Percentiles rank a stretch among this genome's conserved stretches.
Evolutionary conservation across 192 early-diverging fungal genomes (phyloP).

Genomic region (Mortierella hygrophila): DNA sequence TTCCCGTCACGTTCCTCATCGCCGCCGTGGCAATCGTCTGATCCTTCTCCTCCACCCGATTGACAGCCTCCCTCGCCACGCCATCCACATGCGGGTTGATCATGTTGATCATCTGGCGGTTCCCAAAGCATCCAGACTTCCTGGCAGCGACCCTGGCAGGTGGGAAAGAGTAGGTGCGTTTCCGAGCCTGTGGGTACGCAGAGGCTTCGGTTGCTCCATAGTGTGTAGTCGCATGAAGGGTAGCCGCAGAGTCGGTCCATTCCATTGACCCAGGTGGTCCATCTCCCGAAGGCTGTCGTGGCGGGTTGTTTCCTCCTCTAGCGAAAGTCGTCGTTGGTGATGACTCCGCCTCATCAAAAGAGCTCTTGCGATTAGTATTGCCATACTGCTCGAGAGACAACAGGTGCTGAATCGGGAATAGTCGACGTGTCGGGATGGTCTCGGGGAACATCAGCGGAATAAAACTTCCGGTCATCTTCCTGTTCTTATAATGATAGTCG

Average conservation of each 20-base stretch:
- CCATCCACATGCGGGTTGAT: conserved; percentile 47
- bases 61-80: conserved; percentile 43
- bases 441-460: conserved; percentile 54
- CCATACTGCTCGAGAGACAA: conserved; percentile 35
- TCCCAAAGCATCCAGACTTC: conserved; percentile 16
- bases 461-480: conserved; percentile 53
- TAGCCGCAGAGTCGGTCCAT: conserved; percentile 15
- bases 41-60: conserved; percentile 16
- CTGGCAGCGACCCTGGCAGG: conserved; percentile 25
- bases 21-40: conserved; percentile 18
- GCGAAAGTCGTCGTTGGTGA: neutral
- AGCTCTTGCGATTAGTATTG: conserved; percentile 40
- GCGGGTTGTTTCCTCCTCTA: neutral
- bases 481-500: conserved; percentile 54
- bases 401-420: conserved; percentile 36
- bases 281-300: conserved; percentile 7
- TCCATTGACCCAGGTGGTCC: neutral
- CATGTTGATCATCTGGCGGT: conserved; percentile 40
- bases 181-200: conserved; percentile 12
- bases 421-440: conserved; percentile 33
- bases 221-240: conserved; percentile 14
- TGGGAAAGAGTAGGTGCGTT: conserved; percentile 56
- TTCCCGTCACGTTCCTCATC: conserved; percentile 49
- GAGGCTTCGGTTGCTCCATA: neutral
- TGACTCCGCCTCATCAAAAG: conserved; percentile 30